phyloP scores from a whole-genome alignment of 768 basidiomycete species.

The Rhodotorula diobovata region DNA sequence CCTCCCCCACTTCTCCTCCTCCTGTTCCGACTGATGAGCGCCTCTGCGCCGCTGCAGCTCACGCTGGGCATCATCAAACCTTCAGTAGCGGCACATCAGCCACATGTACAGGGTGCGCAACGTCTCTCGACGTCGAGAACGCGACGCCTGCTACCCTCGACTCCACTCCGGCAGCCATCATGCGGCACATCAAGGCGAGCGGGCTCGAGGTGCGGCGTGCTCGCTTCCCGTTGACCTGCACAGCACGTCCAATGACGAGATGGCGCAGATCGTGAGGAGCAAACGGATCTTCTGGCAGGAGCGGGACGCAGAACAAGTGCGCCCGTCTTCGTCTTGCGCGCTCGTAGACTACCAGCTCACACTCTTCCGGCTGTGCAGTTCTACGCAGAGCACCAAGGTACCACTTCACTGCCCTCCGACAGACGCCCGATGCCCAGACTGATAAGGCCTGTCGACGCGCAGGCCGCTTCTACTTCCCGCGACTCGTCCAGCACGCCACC shows the following conservation, averaged over 20 bases:
- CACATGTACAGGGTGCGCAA: slow-evolving; percentile 32
- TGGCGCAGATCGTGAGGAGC: slow-evolving; percentile 36
- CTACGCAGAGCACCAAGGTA: slow-evolving; percentile 40
- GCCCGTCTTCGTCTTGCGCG: background rate
- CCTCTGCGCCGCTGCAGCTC: slow-evolving; percentile 19
- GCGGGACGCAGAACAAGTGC: slow-evolving; percentile 35
- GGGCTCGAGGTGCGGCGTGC: slow-evolving; percentile 32
- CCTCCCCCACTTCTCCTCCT: background rate
- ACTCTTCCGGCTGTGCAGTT: slow-evolving; percentile 11
- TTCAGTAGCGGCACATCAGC: slow-evolving; percentile 33
- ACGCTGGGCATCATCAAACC: slow-evolving; percentile 43
- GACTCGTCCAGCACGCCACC: slow-evolving; percentile 38
- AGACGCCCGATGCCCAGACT: fast-evolving
- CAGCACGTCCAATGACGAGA: too few species aligned
- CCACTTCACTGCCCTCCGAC: too few species aligned
- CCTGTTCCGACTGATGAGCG: background rate
- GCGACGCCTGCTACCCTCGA: background rate
- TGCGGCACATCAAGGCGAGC: slow-evolving; percentile 27
- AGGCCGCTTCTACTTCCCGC: slow-evolving; percentile 43
- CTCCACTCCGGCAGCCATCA: slow-evolving; percentile 20
- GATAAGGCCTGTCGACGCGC: background rate
- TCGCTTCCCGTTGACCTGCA: background rate
- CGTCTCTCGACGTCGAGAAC: background rate
- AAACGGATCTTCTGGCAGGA: slow-evolving; percentile 38
- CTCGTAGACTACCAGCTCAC: background rate